phyloP scores from a whole-genome alignment of 495 filamentous ascomycete species.

The Mycothermus thermophilus region DNA sequence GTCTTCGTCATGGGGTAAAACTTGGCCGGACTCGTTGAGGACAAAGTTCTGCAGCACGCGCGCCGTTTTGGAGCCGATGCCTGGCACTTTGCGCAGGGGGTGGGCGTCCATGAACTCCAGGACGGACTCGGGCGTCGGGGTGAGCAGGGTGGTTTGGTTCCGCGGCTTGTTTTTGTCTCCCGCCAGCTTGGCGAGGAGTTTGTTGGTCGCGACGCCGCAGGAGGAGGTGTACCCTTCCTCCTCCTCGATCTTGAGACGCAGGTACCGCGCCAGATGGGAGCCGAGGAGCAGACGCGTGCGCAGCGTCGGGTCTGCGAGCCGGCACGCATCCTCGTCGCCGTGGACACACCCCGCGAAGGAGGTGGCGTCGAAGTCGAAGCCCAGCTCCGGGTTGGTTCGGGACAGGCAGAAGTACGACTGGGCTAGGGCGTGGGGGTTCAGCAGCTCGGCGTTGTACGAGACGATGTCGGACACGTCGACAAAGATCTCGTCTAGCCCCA shows the following conservation, averaged over 20 bases:
- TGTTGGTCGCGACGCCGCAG: slow-evolving; percentile 77
- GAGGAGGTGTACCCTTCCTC: slow-evolving; percentile 73
- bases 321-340: slow-evolving; percentile 1
- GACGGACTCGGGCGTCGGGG: slow-evolving; percentile 41
- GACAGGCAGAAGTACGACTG: slow-evolving; percentile 74
- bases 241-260: slow-evolving; percentile 57
- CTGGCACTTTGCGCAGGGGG: slow-evolving; percentile 69
- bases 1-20: slow-evolving; percentile 22
- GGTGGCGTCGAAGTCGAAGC: slow-evolving; percentile 66
- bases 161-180: slow-evolving; percentile 77
- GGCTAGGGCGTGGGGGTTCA: slow-evolving; percentile 50
- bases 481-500: slow-evolving; percentile 76
- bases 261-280: slow-evolving; percentile 59
- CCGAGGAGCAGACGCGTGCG: slow-evolving; percentile 47
- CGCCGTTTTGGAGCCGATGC: slow-evolving; percentile 69
- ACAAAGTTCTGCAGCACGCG: slow-evolving; percentile 53
- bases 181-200: slow-evolving; percentile 70
- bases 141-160: slow-evolving; percentile 68
- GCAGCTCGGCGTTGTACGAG: slow-evolving; percentile 55
- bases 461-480: slow-evolving; percentile 75
- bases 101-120: slow-evolving; percentile 58
- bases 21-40: slow-evolving; percentile 23
- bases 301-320: slow-evolving; percentile 18
- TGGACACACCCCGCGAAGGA: slow-evolving; percentile 26
- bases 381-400: slow-evolving; percentile 56